Conservation (phyloP, 176 grass and related monocot genomes). For the Zea mays region DNA sequence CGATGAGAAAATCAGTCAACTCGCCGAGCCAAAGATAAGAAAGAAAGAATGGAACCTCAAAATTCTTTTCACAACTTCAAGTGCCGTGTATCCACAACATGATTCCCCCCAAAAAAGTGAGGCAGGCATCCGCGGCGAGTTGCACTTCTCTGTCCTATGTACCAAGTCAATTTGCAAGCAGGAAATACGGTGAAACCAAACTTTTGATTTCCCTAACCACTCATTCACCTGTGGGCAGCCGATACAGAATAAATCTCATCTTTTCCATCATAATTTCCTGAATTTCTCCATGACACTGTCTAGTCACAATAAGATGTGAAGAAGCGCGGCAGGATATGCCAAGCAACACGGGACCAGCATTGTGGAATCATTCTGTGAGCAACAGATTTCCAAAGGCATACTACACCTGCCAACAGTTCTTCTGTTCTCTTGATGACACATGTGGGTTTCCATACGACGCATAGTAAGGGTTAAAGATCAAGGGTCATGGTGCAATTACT, state of each 20-base stretch:
- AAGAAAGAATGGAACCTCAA: constrained; percentile 29
- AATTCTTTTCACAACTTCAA: constrained; percentile 28
- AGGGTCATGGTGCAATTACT: constrained; percentile 14
- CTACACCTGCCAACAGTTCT: neutral
- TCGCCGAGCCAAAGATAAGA: neutral
- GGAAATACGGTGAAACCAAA: neutral
- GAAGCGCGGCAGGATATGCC: neutral
- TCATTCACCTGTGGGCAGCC: neutral
- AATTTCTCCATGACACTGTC: neutral
- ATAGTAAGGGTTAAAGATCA: constrained; percentile 25
- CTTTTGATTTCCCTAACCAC: neutral
- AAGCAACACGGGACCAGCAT: neutral
- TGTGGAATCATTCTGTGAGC: constrained; percentile 18
- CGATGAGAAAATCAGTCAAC: constrained; percentile 10
- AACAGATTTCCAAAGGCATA: constrained; percentile 32
- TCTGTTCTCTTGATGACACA: neutral
- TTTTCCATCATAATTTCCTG: neutral
- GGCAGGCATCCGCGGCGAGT: neutral
- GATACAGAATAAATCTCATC: neutral
- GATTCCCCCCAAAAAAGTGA: neutral
- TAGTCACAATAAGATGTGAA: neutral
- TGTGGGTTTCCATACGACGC: neutral
- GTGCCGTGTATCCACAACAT: constrained; percentile 27
- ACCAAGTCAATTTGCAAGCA: constrained; percentile 30
- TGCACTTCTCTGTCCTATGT: constrained; percentile 31